A percentile compares a stretch with the other conserved stretches of the same genome.
These are phyloP conservation scores for Cichorium intybus DNA, from an alignment of 140 eudicot genomes.

Conservation along the genomic window DNA sequence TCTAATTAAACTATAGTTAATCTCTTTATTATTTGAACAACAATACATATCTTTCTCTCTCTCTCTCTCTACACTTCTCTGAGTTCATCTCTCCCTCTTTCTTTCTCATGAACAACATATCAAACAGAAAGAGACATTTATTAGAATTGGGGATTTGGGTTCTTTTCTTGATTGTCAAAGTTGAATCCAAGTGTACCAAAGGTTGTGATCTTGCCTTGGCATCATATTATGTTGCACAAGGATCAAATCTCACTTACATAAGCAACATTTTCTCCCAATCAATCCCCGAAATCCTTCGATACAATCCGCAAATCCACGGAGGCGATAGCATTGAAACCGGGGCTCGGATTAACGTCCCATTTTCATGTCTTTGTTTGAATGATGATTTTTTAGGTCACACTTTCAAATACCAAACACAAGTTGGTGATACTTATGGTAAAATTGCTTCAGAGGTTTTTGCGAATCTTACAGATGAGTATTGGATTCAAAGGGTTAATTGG, in stretches of 20 bases:
- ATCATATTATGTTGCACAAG: conserved; percentile 54
- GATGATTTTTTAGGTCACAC: conserved; percentile 70
- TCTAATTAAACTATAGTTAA: not conserved
- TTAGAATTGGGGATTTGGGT: conserved; percentile 16
- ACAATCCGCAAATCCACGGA: conserved; percentile 46
- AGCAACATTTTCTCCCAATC: conserved; percentile 34
- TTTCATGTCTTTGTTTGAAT: conserved; percentile 70
- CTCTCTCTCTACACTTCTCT: not conserved
- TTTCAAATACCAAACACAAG: conserved; percentile 42
- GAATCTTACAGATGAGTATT: conserved; percentile 60
- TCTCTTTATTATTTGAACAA: not conserved
- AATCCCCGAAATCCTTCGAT: conserved; percentile 37
- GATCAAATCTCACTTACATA: conserved; percentile 61
- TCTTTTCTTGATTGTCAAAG: conserved; percentile 27
- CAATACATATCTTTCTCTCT: not conserved
- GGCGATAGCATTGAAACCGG: conserved; percentile 36
- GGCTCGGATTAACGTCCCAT: conserved; percentile 61
- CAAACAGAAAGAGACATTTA: conserved; percentile 23
- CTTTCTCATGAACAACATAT: conserved; percentile 35
- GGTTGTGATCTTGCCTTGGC: conserved; percentile 86
- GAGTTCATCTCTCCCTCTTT: not conserved
- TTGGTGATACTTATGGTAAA: conserved; percentile 60
- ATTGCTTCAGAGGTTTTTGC: conserved; percentile 58
- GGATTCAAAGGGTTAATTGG: conserved; percentile 55
- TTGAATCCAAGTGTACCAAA: conserved; percentile 50